Evolutionary conservation across 1,284 basidiomycete genomes (phyloP), one percentile per base, ranked within the genome.

Genomic region (Melampsora americana): DNA sequence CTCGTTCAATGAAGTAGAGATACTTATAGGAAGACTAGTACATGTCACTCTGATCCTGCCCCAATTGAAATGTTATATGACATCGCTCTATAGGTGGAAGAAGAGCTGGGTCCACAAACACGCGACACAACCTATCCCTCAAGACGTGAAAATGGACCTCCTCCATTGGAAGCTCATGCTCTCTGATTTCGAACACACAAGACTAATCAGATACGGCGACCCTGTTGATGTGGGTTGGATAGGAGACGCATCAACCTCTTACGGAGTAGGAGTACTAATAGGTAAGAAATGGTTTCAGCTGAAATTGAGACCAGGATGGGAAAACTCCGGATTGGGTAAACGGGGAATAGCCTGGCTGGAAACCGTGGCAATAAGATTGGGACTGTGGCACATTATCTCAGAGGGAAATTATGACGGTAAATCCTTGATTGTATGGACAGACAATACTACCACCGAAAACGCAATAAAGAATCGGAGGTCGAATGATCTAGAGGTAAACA

Each of bases 31-130:
- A 56, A 14, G 28, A 32, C 28, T 56, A 1, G 35, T 6, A 5
- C 66, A 66, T 44, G 65, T 66, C 9, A 3, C 65, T 5, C 44
- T 39, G n/a, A 42, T 66, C 3, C 9, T 66, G 32, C 66, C 66
- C 14, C 46, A 56, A 7, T 4, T 66, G 42, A 66, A 48, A 44
- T 67, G 32, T 30, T 67, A 46, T 50, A 32, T 67, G 5, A 23
- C 7, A 14, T 7, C 6, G 1, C 30, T 67, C 9, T 67, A 67
- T 20, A 7, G 30, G n/a, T 48, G 39, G 66, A 2, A 46, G 32
- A 66, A 66, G 20, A 66, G 32, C 23, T 66, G 64, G 64, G 32
- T 39, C 26, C 30, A 7, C 7, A 5, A 14, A 42, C 5, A 9
- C 11, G 64, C 64, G 11, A 16, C 23, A 32, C 5, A 35, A 42